Base-by-base conservation (phyloP, 805 yeast genomes). In the Kluyveromyces wickerhamii region DNA sequence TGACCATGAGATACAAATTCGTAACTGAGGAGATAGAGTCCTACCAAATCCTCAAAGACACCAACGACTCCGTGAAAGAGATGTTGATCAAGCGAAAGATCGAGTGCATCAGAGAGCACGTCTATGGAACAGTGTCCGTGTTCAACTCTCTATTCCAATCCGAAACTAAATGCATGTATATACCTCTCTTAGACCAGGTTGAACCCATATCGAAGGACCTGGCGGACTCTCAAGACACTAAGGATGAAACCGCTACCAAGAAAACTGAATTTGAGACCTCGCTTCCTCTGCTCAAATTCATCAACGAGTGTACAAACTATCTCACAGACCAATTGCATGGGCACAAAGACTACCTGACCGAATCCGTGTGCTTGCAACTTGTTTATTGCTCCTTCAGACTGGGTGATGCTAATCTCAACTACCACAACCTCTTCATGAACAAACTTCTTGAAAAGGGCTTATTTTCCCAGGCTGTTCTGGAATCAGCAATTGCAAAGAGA, bases 301-400 rank as follows among this genome's bases (percentile, higher is more conserved):
- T 55, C 61, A 21, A 57, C 57, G 29, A 45, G 34, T 15, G 66
- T 57, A 12, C 53, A 50, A 28, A 43, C 29, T 34, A 52, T 45
- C 11, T 63, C 55, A 21, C 53, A 54, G n/a, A 52, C 5, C 51
- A 51, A 21, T 34, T 49, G 14, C n/a, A 18, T 2, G 34, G 41
- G n/a, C 41, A 55, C 5, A 36, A 58, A n/a, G 38, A 68, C 1
- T 66, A 52, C 10, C 55, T 71, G 7, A 67, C 67, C 21, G 81
- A 81, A 37, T 82, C 89, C 1, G 62, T 87, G 15, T 72, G 88
- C 43, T 60, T 89, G 21, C 98, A 89, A 58, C 59, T 88, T 24
- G 77, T 85, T 1, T 89, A 88, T 59, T 84, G 95, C 44, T 80
- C 95, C n/a, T 86, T 81, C 52, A 79, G 95, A 23, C 64, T 89